Base-by-base conservation (phyloP, 2,329 filamentous ascomycete species). In the Uncinocarpus reesii region DNA sequence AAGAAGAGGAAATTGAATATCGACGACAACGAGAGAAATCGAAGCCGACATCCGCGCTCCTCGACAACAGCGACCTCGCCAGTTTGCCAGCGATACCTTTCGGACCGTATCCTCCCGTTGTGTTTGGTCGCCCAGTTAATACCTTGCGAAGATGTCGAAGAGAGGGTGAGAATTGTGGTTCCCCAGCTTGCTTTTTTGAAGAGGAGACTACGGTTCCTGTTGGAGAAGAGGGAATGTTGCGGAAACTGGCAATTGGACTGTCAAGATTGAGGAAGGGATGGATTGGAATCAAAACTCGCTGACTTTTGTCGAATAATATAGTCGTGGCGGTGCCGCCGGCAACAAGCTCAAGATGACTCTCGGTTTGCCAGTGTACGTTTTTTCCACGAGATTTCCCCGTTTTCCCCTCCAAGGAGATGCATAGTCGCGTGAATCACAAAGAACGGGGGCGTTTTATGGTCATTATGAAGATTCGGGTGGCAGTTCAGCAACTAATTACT, bases 321-420 rank as follows among this genome's bases (percentile, higher is more conserved):
- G 77, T 71, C 75, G 79, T 67, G 77, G 87, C 81, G 86, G 84
- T 85, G 84, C 87, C 80, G 85, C 89, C 69, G 92, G 92, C 82
- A 93, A 93, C 86, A 98, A 98, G 86, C 86, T 96, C 69, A 96
- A 95, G 86, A 98, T 98, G 92, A 95, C 92, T 74, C 87, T 98
- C 76, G 92, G 87, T 95, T 88, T 98, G 68, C 92, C 92, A 76
- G 88, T 95, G 89, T 95, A 94, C 74, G 88, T 86, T 67, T 41
- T 29, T 29, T 29, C 11, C 18, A 3, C n/a, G 42, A 45, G 10
- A 21, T 20, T 7, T 36, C 35, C 26, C 20, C 13, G 11, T 20
- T 8, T 23, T n/a, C 15, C 16, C 16, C 15, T 32, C 10, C 18
- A 16, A 4, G 21, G 21, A 40, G 4, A 15, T 20, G 11, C 7